Evolutionary conservation across 306 rosid species (phyloP).

Genomic region (Vigna mungo): DNA sequence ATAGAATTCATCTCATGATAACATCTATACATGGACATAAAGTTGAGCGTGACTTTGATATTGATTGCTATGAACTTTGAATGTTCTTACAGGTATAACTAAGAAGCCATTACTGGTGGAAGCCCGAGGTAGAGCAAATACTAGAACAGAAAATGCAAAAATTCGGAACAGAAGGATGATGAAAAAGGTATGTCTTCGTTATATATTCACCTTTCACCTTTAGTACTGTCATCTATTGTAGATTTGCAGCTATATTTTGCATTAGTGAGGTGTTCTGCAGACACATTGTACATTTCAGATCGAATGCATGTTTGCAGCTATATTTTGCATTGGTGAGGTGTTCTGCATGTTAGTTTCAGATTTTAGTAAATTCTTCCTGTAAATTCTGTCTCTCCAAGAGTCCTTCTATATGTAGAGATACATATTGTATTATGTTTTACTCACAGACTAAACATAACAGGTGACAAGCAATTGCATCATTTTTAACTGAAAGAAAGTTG

Average conservation of each 20-base stretch:
- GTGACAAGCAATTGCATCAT: slow-evolving; percentile 16
- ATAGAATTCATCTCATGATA: background rate
- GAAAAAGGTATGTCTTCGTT: slow-evolving; percentile 63
- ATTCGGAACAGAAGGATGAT: slow-evolving; percentile 68
- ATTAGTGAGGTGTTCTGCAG: slow-evolving; percentile 9
- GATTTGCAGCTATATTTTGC: background rate
- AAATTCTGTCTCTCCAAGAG: background rate
- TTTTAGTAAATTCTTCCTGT: background rate
- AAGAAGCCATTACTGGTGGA: slow-evolving; percentile 57
- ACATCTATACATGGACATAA: background rate
- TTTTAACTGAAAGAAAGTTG: slow-evolving; percentile 2
- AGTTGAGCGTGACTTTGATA: slow-evolving; percentile 14
- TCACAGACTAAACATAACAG: background rate
- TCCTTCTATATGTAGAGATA: background rate
- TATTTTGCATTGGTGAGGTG: no score
- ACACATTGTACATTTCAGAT: slow-evolving; percentile 18
- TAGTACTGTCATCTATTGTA: background rate
- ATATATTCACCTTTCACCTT: slow-evolving; percentile 28
- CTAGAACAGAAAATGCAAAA: slow-evolving; percentile 73
- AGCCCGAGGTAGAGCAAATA: slow-evolving; percentile 72
- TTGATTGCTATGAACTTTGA: background rate
- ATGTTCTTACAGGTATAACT: slow-evolving; percentile 55
- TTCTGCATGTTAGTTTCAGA: background rate
- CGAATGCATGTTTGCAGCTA: background rate
- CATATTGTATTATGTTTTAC: background rate